A percentile compares a stretch with the other conserved stretches of the same genome.
phyloP scores from a whole-genome alignment of 1,139 yeast species.

The Saccharomyces hybrid region DNA sequence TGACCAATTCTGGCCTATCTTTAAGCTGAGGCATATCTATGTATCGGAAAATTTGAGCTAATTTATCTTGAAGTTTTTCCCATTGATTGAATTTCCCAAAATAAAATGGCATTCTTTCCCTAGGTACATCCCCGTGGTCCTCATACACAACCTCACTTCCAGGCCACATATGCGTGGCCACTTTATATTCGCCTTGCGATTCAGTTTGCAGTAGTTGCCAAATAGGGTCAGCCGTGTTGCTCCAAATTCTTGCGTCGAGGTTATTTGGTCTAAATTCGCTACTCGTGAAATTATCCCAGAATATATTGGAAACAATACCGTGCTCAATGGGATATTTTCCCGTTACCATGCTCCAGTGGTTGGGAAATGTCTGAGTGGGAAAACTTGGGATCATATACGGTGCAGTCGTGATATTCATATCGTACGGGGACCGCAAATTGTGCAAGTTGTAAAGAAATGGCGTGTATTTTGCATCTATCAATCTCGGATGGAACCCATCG shows the following conservation, averaged over 20 bases:
- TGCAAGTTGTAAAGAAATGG: slow-evolving; percentile 51
- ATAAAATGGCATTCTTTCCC: slow-evolving; percentile 40
- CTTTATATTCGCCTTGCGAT: slow-evolving; percentile 34
- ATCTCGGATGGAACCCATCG: slow-evolving; percentile 90
- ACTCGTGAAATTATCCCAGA: slow-evolving; percentile 52
- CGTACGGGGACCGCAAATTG: slow-evolving; percentile 35
- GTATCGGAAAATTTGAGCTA: slow-evolving; percentile 54
- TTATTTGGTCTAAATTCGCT: slow-evolving; percentile 60
- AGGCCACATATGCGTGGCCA: slow-evolving; percentile 97
- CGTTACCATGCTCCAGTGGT: slow-evolving; percentile 85
- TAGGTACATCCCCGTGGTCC: slow-evolving; percentile 24
- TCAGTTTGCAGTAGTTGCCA: slow-evolving; percentile 65
- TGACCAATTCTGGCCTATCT: slow-evolving; percentile 65
- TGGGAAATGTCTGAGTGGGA: slow-evolving; percentile 85
- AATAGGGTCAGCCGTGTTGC: slow-evolving; percentile 69
- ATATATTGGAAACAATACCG: slow-evolving; percentile 81
- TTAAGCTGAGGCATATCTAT: slow-evolving; percentile 45
- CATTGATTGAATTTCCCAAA: slow-evolving; percentile 59
- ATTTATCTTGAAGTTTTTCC: slow-evolving; percentile 53
- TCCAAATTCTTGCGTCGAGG: slow-evolving; percentile 45
- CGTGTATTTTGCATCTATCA: slow-evolving; percentile 56
- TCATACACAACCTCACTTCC: slow-evolving; percentile 69
- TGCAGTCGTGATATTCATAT: slow-evolving; percentile 47
- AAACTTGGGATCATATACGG: slow-evolving; percentile 84
- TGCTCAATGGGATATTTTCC: slow-evolving; percentile 79